phyloP scores from a whole-genome alignment of 192 early-diverging fungal genomes.

The Chytriomyces hyalinus region DNA sequence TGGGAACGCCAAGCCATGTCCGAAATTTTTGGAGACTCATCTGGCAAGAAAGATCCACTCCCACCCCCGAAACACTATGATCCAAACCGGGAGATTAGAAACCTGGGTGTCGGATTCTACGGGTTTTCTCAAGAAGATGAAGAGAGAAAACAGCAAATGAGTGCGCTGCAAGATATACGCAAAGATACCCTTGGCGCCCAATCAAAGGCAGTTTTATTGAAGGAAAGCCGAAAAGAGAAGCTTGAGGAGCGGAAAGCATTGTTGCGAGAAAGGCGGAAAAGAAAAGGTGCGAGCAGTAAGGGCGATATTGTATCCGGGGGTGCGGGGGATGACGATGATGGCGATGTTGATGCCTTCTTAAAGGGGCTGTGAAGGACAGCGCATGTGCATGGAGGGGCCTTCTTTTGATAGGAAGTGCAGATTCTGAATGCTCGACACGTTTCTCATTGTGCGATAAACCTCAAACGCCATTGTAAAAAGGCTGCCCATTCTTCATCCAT shows the following conservation, averaged over 20 bases:
- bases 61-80: conserved; percentile 48
- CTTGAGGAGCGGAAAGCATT: conserved; percentile 44
- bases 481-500: too few species aligned
- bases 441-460: conserved; percentile 1
- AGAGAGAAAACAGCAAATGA: conserved; percentile 65
- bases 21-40: neutral
- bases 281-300: neutral
- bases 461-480: too few species aligned
- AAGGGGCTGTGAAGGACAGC: neutral
- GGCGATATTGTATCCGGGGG: neutral
- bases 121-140: conserved; percentile 69
- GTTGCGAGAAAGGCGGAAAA: conserved; percentile 35
- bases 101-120: conserved; percentile 73
- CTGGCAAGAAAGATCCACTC: conserved; percentile 5
- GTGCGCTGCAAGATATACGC: conserved; percentile 61
- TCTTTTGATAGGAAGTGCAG: too few species aligned
- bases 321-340: neutral
- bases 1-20: conserved; percentile 43
- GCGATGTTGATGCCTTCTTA: conserved; percentile 7
- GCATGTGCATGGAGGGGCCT: too few species aligned
- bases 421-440: too few species aligned
- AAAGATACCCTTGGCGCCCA: conserved; percentile 44
- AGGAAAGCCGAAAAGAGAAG: conserved; percentile 39
- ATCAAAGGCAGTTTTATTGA: conserved; percentile 11
- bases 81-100: conserved; percentile 60